These are phyloP conservation scores for Colletotrichum lentis DNA, from an alignment of 2,329 filamentous ascomycete species.

Conservation along the genomic window DNA sequence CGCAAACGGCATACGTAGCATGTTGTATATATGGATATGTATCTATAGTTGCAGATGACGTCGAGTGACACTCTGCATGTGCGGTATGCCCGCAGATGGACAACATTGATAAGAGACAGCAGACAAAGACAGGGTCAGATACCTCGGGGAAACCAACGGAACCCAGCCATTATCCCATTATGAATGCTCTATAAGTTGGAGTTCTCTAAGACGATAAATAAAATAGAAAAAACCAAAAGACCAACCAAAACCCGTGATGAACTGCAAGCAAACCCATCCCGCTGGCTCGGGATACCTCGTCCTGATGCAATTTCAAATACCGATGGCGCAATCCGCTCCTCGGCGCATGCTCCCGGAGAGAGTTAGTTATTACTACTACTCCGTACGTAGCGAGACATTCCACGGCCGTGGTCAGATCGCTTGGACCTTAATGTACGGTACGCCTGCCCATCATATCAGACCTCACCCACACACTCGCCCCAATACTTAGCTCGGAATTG, in stretches of 20 bases:
- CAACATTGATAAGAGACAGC: background rate
- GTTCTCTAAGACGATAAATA: background rate
- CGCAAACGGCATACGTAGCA: background rate
- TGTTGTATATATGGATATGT: background rate
- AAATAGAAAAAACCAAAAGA: too few species aligned
- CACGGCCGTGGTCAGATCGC: constrained; percentile 4
- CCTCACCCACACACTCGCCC: background rate
- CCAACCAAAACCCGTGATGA: too few species aligned
- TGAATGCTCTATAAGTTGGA: background rate
- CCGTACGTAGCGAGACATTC: too few species aligned
- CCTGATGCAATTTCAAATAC: constrained; percentile 30
- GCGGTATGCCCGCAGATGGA: background rate
- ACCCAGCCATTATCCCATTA: constrained; percentile 4
- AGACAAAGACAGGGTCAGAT: too few species aligned
- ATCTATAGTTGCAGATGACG: background rate
- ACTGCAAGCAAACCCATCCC: background rate
- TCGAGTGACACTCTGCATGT: background rate
- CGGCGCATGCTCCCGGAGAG: background rate
- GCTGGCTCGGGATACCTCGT: background rate
- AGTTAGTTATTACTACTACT: too few species aligned
- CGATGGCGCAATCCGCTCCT: constrained; percentile 25
- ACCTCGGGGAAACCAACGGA: constrained; percentile 12
- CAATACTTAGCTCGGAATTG: too few species aligned
- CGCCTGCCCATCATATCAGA: too few species aligned
- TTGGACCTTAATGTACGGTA: too few species aligned